phyloP scores from a whole-genome alignment of 441 rosid genomes.

The Mallotus japonicus region DNA sequence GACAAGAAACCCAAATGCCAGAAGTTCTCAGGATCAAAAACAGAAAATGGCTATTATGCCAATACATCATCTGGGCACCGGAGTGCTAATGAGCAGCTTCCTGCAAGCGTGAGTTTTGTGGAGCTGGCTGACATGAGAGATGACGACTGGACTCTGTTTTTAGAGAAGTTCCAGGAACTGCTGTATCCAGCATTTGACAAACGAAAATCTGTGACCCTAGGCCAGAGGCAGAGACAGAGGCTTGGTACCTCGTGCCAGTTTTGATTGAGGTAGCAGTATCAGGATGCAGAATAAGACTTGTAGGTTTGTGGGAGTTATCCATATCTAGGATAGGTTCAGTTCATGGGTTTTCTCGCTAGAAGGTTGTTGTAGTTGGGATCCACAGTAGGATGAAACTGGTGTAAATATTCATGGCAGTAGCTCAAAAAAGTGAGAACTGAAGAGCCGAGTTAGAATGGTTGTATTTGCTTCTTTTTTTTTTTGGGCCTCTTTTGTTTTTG shows the following conservation, averaged over 20 bases:
- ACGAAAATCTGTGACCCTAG: conserved; percentile 60
- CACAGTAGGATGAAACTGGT: conserved; percentile 24
- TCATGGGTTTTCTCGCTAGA: conserved; percentile 27
- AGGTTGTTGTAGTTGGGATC: conserved; percentile 24
- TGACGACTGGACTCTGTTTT: conserved; percentile 70
- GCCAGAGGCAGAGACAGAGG: conserved; percentile 89
- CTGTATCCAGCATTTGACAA: conserved; percentile 63
- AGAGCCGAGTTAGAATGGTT: conserved; percentile 34
- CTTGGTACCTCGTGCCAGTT: conserved; percentile 99
- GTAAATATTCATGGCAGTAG: conserved; percentile 52
- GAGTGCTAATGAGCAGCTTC: conserved; percentile 87
- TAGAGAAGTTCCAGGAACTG: conserved; percentile 70
- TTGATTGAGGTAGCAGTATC: conserved; percentile 37
- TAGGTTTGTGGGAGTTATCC: conserved; percentile 31
- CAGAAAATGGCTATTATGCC: conserved; percentile 42
- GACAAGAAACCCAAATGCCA: conserved; percentile 41
- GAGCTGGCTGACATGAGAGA: conserved; percentile 78
- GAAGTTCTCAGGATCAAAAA: conserved; percentile 42
- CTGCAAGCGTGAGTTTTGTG: conserved; percentile 70
- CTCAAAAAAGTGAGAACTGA: conserved; percentile 18
- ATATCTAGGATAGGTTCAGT: conserved; percentile 32
- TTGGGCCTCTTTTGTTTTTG: conserved; percentile 6
- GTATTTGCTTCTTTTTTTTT: conserved; percentile 19
- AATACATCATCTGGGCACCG: conserved; percentile 70
- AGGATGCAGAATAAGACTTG: conserved; percentile 20